A percentile compares a stretch with the other conserved stretches of the same genome.
phyloP scores from a whole-genome alignment of 192 early-diverging fungal species.

The Coemansia sp. region DNA sequence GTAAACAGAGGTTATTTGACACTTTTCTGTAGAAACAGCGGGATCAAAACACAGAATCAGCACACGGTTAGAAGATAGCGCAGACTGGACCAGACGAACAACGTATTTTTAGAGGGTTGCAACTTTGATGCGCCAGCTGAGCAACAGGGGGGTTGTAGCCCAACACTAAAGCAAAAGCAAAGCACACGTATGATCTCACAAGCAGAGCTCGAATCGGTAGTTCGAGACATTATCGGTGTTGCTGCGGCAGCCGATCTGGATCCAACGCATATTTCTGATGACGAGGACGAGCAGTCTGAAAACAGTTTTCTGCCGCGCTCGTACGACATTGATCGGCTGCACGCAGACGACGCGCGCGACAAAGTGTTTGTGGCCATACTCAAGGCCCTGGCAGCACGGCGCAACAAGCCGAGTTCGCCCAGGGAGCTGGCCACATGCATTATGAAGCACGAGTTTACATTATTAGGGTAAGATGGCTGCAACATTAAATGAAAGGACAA shows the following conservation, averaged over 20 bases:
- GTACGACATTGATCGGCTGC: conserved; percentile 55
- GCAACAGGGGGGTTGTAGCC: background rate
- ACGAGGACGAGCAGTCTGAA: conserved; percentile 40
- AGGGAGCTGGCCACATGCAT: conserved; percentile 78
- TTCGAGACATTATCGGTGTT: conserved; percentile 46
- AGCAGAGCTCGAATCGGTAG: conserved; percentile 36
- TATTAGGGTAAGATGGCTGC: conserved; percentile 62
- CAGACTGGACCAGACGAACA: too few relatives aligned
- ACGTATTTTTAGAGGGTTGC: too few relatives aligned
- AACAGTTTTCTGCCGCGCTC: conserved; percentile 40
- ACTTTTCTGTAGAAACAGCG: too few relatives aligned
- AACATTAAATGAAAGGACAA: background rate
- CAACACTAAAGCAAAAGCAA: background rate
- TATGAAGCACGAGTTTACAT: conserved; percentile 72
- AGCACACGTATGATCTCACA: conserved; percentile 32
- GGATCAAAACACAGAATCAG: too few relatives aligned
- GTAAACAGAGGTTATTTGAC: too few relatives aligned
- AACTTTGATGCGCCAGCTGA: background rate
- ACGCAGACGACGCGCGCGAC: conserved; percentile 76
- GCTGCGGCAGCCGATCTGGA: conserved; percentile 23
- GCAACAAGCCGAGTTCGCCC: conserved; percentile 78
- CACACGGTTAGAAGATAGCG: too few relatives aligned
- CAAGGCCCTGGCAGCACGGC: conserved; percentile 70
- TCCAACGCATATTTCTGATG: conserved; percentile 4
- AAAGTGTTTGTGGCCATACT: conserved; percentile 86